These are phyloP conservation scores for Jasminum sambac DNA, from an alignment of 257 asterid genomes.

Conservation along the genomic window DNA sequence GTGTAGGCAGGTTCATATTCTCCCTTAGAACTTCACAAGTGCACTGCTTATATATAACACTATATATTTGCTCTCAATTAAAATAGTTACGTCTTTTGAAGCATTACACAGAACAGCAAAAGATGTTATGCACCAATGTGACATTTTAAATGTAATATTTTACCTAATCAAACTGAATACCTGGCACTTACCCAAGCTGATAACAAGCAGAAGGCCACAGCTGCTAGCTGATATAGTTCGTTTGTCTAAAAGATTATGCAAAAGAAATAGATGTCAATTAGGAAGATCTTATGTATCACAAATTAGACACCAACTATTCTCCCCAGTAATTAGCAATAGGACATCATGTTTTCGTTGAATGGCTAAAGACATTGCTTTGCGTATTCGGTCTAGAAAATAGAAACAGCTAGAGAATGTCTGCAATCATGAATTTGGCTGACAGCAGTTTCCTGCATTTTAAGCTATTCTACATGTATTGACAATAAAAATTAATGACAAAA, in stretches of 20 bases:
- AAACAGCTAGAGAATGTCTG: background rate
- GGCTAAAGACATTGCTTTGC: slow-evolving; percentile 6
- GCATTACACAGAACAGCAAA: background rate
- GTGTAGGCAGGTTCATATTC: background rate
- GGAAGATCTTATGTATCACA: background rate
- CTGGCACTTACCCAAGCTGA: slow-evolving; percentile 84
- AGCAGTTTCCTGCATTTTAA: background rate
- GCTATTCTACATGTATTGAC: slow-evolving; percentile 4
- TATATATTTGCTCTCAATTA: background rate
- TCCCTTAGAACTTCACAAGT: background rate
- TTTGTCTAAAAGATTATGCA: slow-evolving; percentile 60
- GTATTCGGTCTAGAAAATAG: slow-evolving; percentile 10
- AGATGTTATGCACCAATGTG: background rate
- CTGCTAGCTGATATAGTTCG: slow-evolving; percentile 93
- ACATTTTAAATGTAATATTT: background rate
- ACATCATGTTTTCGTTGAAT: slow-evolving; percentile 1
- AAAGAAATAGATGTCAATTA: slow-evolving; percentile 9
- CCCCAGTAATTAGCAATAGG: background rate
- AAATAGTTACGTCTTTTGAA: background rate
- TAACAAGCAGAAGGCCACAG: slow-evolving; percentile 93
- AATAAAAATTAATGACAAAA: slow-evolving; percentile 1
- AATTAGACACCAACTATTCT: slow-evolving; percentile 11
- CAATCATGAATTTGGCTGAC: background rate
- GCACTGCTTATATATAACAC: background rate
- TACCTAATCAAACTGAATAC: background rate